A percentile compares a stretch with the other conserved stretches of the same genome.
Evolutionary conservation across 2,329 filamentous ascomycete species (phyloP).

Genomic region (Neophaeococcomyces mojaviensis): DNA sequence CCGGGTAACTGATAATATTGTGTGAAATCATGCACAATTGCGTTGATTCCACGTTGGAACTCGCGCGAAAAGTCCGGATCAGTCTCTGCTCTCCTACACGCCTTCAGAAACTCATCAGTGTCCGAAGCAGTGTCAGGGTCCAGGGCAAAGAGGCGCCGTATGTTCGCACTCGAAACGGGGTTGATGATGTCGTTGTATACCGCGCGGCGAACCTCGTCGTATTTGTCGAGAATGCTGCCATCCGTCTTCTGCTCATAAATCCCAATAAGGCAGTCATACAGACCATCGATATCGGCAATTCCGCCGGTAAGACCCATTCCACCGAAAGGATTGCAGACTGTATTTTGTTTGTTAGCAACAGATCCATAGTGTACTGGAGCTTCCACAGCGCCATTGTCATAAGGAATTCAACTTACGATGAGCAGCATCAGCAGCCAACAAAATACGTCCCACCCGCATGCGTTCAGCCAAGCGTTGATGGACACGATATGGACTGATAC

Average conservation of each 20-base stretch:
- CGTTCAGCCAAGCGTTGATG: no score
- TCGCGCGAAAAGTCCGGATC: conserved; percentile 22
- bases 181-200: conserved; percentile 35
- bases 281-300: conserved; percentile 55
- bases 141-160: conserved; percentile 29
- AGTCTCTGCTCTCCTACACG: conserved; percentile 27
- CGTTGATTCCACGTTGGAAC: no score
- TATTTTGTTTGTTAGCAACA: no score
- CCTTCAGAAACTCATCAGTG: conserved; percentile 31
- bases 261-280: conserved; percentile 51
- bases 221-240: conserved; percentile 37
- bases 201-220: conserved; percentile 32
- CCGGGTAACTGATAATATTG: no score
- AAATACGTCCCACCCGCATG: no score
- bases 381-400: no score
- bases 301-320: conserved; percentile 58
- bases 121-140: conserved; percentile 31
- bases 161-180: conserved; percentile 37
- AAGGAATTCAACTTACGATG: no score
- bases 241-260: conserved; percentile 34
- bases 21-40: no score
- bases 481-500: no score
- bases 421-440: conserved; percentile 57
- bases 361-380: no score
- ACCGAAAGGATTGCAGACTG: conserved; percentile 45